Base-by-base conservation (phyloP, 1,284 basidiomycete species). In the Fomitopsis palustris region DNA sequence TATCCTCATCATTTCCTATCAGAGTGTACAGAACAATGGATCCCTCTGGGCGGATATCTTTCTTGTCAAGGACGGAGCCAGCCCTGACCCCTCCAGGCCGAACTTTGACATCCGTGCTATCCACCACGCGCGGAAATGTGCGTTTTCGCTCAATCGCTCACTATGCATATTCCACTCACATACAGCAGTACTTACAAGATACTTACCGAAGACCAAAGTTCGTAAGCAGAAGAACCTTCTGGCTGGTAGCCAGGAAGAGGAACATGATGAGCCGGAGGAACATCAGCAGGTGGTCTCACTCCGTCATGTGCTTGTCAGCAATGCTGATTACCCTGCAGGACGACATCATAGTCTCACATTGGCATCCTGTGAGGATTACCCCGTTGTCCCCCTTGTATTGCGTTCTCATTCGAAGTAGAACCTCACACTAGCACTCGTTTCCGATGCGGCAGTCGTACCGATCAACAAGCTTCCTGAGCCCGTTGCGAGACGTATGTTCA, bases 151-250 rank as follows among this genome's bases (percentile, higher is more conserved):
- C 35, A 9, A 16, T 4, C 27, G n/a, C n/a, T n/a, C 17, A 21
- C n/a, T 19, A 21, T 25, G 9, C 38, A 51, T 55, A n/a, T 52
- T 33, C 61, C 25, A 62, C 52, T 59, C 37, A 52, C 54, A 53
- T 53, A 38, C 51, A 49, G 4, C 67, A 96, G 94, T 91, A 42
- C 77, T 99, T 61, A 96, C 94, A 2, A 86, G 92, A 12, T 95
- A 95, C 73, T 69, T 92, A 53, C 83, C 90, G 3, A 88, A 86
- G 68, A 70, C 78, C 41, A 93, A 89, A 70, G 73, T 84, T 19
- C 82, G 93, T 38, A 95, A 92, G 69, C 87, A 89, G 72, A 93
- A 95, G 76, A 95, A 88, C 61, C 82, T 98, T 12, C 78, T 98
- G 25, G 75, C 78, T 49, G 72, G 73, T 2, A 72, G 74, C 33